Evolutionary conservation across 768 basidiomycete species (phyloP), one percentile per base, ranked within the genome.

Genomic region (Gloeophyllum trabeum): DNA sequence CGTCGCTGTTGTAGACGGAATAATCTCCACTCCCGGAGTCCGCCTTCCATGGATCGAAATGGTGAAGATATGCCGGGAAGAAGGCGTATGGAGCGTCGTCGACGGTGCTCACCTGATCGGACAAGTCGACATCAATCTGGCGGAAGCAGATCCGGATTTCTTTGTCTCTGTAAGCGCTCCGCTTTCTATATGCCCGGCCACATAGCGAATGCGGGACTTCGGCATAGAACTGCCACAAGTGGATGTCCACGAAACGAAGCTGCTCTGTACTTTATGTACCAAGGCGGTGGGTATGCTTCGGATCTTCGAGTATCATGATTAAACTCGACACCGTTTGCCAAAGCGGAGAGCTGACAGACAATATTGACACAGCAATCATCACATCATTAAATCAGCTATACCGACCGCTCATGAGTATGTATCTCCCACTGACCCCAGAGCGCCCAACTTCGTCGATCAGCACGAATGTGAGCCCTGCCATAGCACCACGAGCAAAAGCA

Each of bases 171-270:
- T 86, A 46, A 19, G 73, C 63, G 3, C 3, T n/a, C 30, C 16
- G 3, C 19, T 22, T 24, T 26, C n/a, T n/a, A n/a, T n/a, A n/a
- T n/a, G n/a, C n/a, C n/a, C n/a, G n/a, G n/a, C n/a, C n/a, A n/a
- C n/a, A n/a, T n/a, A n/a, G n/a, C 42, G 39, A 22, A 40, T 38
- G 4, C 35, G 16, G 14, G 21, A 14, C n/a, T 32, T 22, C n/a
- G n/a, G n/a, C n/a, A 21, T 46, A 85, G 76, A 89, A 89, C 51
- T 82, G 81, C 48, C 83, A 91, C 60, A 91, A 92, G 59, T 93
- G 90, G 88, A 61, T 90, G 2, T 79, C 69, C 50, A 67, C 75
- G 3, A 81, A 85, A 55, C 70, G 88, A 5, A 65, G 75, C 1
- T 76, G 70, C 35, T 77, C 84, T 0, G 64, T 81, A 14, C 62